Evolutionary conservation across 805 yeast species (phyloP), one percentile per base, ranked within the genome.

Genomic region (Wickerhamiella allomyrinae): DNA sequence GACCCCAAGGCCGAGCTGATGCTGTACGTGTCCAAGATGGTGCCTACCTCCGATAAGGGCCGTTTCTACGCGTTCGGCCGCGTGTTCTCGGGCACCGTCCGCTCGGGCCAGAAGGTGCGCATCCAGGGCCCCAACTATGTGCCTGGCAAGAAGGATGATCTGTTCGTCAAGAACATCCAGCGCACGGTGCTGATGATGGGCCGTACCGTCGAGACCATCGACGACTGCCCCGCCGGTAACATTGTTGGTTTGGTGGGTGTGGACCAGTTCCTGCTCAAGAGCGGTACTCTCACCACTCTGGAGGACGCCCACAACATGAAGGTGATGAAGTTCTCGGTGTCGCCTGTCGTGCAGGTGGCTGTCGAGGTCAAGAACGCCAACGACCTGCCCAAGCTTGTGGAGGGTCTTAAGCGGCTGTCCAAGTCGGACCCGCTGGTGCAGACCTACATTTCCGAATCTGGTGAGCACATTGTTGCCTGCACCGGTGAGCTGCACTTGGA

Each of bases 51-150:
- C 60, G 98, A 89, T 73, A 91, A 89, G 78, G 98, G 98, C 79
- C 86, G 98, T 76, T 89, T 89, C 94, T 89, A 86, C 81, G 98
- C 98, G 66, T 91, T 89, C 76, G 98, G 98, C 73, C 91, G 98
- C 79, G 97, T 89, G 68, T 89, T 89, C 76, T 83, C 97, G 60
- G 98, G 98, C 86, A 89, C 97, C 63, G 96, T 91, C 64, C 83
- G 73, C 69, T 84, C 95, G 61, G 98, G 98, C 73, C 85, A 80
- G 79, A 89, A 89, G 84, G 95, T 89, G 65, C 84, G 98, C 77
- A 89, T 89, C 66, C 98, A 89, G 77, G 98, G 98, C 74, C 97
- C 97, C 69, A 89, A 89, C 94, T 89, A 86, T 74, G 77, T 77
- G 61, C 95, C 94, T 69, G 98, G 98, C 70, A 83, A 79, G 78